Evolutionary conservation across 208 protist genomes (phyloP).

Genomic region (Acanthamoeba royreba): DNA sequence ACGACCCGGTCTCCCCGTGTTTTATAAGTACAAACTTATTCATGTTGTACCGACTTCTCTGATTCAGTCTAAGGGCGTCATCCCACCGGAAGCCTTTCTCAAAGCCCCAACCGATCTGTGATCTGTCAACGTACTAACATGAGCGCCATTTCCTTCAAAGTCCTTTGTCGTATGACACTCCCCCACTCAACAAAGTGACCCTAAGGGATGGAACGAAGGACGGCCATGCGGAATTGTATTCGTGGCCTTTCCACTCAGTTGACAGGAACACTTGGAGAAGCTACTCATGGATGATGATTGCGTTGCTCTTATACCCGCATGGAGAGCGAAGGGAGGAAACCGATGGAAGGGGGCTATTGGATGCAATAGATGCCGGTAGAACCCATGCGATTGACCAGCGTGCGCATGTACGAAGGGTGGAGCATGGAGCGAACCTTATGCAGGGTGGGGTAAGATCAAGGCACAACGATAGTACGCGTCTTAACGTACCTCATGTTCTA

Average conservation of each 20-base stretch:
- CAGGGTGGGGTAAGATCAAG: neutral
- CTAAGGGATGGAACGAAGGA: too few relatives aligned
- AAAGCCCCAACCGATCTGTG: neutral
- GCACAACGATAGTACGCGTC: neutral
- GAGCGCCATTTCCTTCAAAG: too few relatives aligned
- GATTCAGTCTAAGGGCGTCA: neutral
- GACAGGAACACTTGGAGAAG: too few relatives aligned
- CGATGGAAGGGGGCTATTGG: neutral
- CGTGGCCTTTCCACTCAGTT: too few relatives aligned
- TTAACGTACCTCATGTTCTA: neutral
- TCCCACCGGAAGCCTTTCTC: neutral
- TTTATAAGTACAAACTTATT: neutral
- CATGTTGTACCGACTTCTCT: neutral
- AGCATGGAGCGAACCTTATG: neutral
- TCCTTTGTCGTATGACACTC: too few relatives aligned
- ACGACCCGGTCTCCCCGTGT: neutral
- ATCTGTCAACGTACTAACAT: too few relatives aligned
- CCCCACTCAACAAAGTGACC: too few relatives aligned
- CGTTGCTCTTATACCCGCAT: neutral
- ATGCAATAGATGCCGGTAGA: neutral
- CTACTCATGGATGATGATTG: too few relatives aligned
- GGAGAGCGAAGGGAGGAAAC: neutral
- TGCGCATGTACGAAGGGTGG: neutral
- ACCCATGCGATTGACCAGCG: neutral
- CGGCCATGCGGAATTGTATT: too few relatives aligned